Evolutionary conservation across 345 rosid genomes (phyloP), one percentile per base, ranked within the genome.

Genomic region (Euclidium syriacum): DNA sequence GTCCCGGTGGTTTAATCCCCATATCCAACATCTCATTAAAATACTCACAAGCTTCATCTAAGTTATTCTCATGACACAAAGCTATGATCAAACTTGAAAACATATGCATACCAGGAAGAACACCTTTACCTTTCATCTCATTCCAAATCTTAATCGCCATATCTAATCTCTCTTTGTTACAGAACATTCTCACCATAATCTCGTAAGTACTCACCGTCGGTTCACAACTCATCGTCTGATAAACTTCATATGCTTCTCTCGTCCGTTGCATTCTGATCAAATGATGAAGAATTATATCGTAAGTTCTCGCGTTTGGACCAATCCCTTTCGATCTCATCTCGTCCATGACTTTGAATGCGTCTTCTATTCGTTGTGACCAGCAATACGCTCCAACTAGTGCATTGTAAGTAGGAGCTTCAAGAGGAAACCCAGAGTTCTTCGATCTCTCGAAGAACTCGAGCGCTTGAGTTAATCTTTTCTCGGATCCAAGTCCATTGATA

Each of bases 41-140:
- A 75, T 78, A 89, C 72, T 75, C 80, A 71, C 96, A 89, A 59
- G 98, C 96, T 40, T 78, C 87, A 10, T 80, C 96, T 49, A 92
- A 51, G 62, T 62, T 80, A 24, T 79, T 72, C 68, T 76, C 85
- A 59, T 82, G 59, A 65, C 89, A 85, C 72, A 86, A 53, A 65
- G 79, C 74, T 58, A 59, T 62, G 33, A 92, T 83, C 75, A 92
- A 54, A 34, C 75, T 77, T 3, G 80, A 92, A 71, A 83, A 89
- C 96, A 89, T 85, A 63, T 86, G 98, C 91, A 88, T 86, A 8
- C 83, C 95, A 1, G 95, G 96, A 57, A 83, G 85, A 26, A 89
- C 74, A 18, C 95, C 95, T 70, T 60, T 76, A 0, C 75, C 79
- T 78, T 77, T 88, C 94, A 92, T 89, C 80, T 80, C 78, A 36